Evolutionary conservation across 108 stramenopile species (phyloP), one percentile per base, ranked within the genome.

Genomic region (Nannochloropsis oceanica): DNA sequence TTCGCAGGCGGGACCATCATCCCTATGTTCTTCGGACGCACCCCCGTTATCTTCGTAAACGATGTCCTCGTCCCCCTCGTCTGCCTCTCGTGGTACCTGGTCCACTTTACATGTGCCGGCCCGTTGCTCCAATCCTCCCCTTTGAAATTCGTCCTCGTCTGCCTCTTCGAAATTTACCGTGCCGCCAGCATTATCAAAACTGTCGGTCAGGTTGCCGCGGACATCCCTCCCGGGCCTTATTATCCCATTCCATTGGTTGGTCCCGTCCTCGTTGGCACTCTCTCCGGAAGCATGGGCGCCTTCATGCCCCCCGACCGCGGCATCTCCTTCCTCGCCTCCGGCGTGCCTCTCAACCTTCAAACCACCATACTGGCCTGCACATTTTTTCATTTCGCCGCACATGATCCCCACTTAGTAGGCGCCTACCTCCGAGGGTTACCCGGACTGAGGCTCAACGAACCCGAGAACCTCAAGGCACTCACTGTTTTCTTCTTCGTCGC

Each of bases 251-350:
- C 90, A 26, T 13, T 90, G 44, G 87, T 89, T 44, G 90, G 90
- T 18, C 90, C 90, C 22, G 81, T 90, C 18, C 46, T 90, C 25
- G 83, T 87, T 0, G 90, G 90, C 5, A 89, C 89, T 50, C 20
- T 89, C 43, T 84, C 80, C 34, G 90, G 89, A 1, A 89, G 89
- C 87, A 84, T 87, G 81, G 90, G 90, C n/a, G 34, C 86, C 82
- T 89, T 90, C 43, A 86, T 90, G 27, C 90, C 90, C 44, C 86
- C 89, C 81, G 89, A 89, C 86, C 89, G 89, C 81, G 89, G 90
- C 34, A 24, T 89, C 11, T 43, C 86, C 86, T 43, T 43, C 24
- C 43, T 89, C 80, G 82, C 87, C 43, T 43, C 84, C 20, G 88
- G 88, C 27, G 85, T 87, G 25, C 88, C 88, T 22, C 85, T 86